Conservation (phyloP, 2,329 filamentous ascomycete species). For the Neoascochyta sp. region DNA sequence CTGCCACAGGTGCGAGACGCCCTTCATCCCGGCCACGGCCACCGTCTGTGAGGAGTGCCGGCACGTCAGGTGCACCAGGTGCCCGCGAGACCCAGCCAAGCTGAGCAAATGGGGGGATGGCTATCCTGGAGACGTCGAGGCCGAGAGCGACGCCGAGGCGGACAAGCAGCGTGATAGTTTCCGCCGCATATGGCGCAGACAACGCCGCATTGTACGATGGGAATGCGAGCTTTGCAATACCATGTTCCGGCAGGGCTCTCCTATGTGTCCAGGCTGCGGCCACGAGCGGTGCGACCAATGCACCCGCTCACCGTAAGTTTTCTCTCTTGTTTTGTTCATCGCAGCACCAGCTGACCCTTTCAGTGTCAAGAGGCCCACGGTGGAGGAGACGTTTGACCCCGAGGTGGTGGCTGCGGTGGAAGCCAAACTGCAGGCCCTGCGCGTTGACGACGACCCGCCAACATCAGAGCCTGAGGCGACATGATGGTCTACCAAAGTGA, state of each 20-base stretch:
- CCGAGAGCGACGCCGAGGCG: slow-evolving; percentile 31
- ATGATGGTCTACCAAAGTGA: too few species aligned
- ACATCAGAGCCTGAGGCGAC: slow-evolving; percentile 15
- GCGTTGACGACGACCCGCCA: slow-evolving; percentile 22
- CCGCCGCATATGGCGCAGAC: slow-evolving; percentile 43
- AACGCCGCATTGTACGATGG: slow-evolving; percentile 45
- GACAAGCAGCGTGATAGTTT: slow-evolving; percentile 24
- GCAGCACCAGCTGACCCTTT: slow-evolving; percentile 6
- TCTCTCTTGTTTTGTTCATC: not conserved
- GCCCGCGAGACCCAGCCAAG: slow-evolving; percentile 73
- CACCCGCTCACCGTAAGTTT: slow-evolving; percentile 49
- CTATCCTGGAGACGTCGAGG: slow-evolving; percentile 61
- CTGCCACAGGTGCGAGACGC: slow-evolving; percentile 68
- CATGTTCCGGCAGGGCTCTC: slow-evolving; percentile 54
- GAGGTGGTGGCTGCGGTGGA: slow-evolving; percentile 58
- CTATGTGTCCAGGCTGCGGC: slow-evolving; percentile 58
- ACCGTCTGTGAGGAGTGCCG: slow-evolving; percentile 66
- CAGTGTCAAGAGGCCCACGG: slow-evolving; percentile 55
- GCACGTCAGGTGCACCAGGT: slow-evolving; percentile 74
- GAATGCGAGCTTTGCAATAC: slow-evolving; percentile 61
- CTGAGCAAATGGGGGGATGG: slow-evolving; percentile 66
- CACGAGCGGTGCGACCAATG: slow-evolving; percentile 60
- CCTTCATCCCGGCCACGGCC: slow-evolving; percentile 51
- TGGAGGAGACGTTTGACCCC: slow-evolving; percentile 57
- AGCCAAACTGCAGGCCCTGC: slow-evolving; percentile 46